A percentile compares a stretch with the other conserved stretches of the same genome.
Evolutionary conservation across 1,139 yeast species (phyloP).

Genomic region (Hansenula anomala): DNA sequence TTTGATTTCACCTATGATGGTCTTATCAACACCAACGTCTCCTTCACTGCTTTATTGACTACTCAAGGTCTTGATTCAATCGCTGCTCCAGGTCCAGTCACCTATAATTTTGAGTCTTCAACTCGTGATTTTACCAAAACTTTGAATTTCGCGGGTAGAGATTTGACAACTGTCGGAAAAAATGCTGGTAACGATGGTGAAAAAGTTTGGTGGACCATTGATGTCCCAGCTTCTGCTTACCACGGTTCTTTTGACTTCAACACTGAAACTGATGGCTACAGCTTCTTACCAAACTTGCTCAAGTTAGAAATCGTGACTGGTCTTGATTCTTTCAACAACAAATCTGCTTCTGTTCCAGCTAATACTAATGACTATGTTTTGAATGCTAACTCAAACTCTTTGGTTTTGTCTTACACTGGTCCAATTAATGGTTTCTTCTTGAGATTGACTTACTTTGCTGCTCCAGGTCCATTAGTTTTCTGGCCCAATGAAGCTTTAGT

Average conservation of each 20-base stretch:
- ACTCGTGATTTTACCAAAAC: slow-evolving; percentile 7
- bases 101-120: slow-evolving; percentile 7
- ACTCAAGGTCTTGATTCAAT: slow-evolving; percentile 4
- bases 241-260: slow-evolving; percentile 5
- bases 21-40: slow-evolving; percentile 2
- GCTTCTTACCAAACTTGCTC: slow-evolving; percentile 3
- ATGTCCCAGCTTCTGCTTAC: slow-evolving; percentile 6
- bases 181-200: slow-evolving; percentile 4
- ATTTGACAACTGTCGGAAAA: not conserved
- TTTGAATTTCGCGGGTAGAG: slow-evolving; percentile 3
- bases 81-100: slow-evolving; percentile 3
- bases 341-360: slow-evolving; percentile 1
- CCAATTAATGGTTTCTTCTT: not conserved
- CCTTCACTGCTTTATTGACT: slow-evolving; percentile 5
- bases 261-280: slow-evolving; percentile 5
- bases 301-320: slow-evolving; percentile 2
- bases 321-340: slow-evolving; percentile 5
- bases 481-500: slow-evolving; percentile 1
- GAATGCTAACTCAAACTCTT: not conserved
- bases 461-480: not conserved
- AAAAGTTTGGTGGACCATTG: slow-evolving; percentile 5
- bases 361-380: not conserved
- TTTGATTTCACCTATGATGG: slow-evolving; percentile 3
- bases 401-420: not conserved
- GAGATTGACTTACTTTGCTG: slow-evolving; percentile 1